Evolutionary conservation across 2,329 filamentous ascomycete genomes (phyloP).

Genomic region (Paracoccidioides lutzii): DNA sequence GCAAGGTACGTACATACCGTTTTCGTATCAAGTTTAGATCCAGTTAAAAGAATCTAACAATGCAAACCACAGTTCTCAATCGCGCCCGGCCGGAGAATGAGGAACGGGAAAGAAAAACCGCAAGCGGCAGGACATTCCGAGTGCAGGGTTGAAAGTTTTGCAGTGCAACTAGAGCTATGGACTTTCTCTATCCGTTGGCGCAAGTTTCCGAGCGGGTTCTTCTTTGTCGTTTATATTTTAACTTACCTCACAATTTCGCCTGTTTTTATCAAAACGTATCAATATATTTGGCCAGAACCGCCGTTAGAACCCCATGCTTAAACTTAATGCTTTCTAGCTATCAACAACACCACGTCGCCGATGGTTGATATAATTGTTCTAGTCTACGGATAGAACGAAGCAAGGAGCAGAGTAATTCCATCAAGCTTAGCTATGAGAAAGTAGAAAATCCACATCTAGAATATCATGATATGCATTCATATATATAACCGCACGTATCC

Average conservation of each 20-base stretch:
- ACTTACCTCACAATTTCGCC: neutral
- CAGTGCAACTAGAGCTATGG: neutral
- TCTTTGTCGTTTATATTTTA: neutral
- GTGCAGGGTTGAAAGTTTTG: conserved; percentile 36
- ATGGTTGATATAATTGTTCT: too few species aligned
- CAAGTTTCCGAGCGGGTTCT: neutral
- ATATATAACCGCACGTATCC: too few species aligned
- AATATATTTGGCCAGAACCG: neutral
- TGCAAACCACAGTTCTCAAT: conserved; percentile 58
- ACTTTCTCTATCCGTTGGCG: neutral
- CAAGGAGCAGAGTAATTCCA: too few species aligned
- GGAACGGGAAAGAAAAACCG: conserved; percentile 96
- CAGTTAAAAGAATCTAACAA: conserved; percentile 23
- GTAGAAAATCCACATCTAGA: too few species aligned
- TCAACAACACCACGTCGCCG: too few species aligned
- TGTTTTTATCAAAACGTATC: neutral
- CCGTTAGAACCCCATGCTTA: too few species aligned
- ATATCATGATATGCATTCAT: too few species aligned
- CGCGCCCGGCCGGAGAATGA: conserved; percentile 89
- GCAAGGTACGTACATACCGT: conserved; percentile 52
- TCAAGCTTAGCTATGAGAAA: too few species aligned
- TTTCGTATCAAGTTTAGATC: neutral
- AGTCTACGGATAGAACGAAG: too few species aligned
- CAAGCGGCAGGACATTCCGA: conserved; percentile 84
- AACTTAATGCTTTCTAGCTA: too few species aligned